Base-by-base conservation (phyloP, 352 stramenopile species). In the Globisporangium megalacanthum region DNA sequence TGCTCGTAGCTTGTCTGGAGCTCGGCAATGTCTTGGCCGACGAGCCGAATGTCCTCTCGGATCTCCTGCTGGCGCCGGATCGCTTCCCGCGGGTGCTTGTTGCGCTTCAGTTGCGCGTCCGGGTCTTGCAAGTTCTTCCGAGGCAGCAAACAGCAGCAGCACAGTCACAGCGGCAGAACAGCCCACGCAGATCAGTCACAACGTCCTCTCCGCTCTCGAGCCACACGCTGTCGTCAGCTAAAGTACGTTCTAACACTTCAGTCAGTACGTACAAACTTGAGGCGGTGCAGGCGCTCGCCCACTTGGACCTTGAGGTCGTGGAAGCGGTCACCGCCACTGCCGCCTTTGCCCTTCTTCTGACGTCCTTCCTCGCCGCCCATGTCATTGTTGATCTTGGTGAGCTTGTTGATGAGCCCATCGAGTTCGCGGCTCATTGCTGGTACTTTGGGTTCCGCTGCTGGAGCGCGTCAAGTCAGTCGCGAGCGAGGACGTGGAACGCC, bases 231-330 rank as follows among this genome's bases (percentile, higher is more conserved):
- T 29, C 25, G 25, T 29, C 25, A 29, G 25, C 25, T 29, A n/a
- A n/a, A n/a, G n/a, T n/a, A 29, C 25, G 25, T 29, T 29, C 25
- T 4, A 7, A 45, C 1, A n/a, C 20, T 17, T 10, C 17, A 59
- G 13, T 15, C 1, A 31, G 11, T 14, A 63, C 72, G 47, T 68
- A 90, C 79, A 60, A 89, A 78, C 55, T 93, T 92, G 37, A 93
- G 69, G 14, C 70, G 68, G 61, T 93, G 83, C 45, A 93, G 68
- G 9, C 85, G 77, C 60, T 93, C 85, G 52, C 72, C 74, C 57
- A 93, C 82, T 65, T 89, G 86, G 20, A 65, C 74, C 59, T 90
- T 91, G 53, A 93, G 77, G 31, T 93, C 82, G 59, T 91, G 77
- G 63, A 94, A 91, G 39, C 73, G 73, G 61, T 93, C 83, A 48